phyloP scores from a whole-genome alignment of 1,284 basidiomycete species.

The Trametes sp. region DNA sequence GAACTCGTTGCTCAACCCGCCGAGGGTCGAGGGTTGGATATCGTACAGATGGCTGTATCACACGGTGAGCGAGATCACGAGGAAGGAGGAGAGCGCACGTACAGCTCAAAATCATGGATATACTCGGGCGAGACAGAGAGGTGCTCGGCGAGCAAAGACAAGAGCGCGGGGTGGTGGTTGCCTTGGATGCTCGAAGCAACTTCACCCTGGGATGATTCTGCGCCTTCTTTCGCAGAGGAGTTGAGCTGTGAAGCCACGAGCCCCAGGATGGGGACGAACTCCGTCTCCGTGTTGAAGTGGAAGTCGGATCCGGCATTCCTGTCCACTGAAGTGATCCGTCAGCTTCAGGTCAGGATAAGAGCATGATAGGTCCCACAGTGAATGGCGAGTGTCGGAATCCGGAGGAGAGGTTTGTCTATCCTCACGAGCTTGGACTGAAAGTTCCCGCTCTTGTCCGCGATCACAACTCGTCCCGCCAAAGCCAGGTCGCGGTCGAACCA shows the following conservation, averaged over 20 bases:
- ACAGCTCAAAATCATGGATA: constrained; percentile 98
- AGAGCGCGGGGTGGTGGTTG: constrained; percentile 87
- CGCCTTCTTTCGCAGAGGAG: constrained; percentile 36
- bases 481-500: constrained; percentile 90
- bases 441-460: constrained; percentile 60
- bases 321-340: constrained; percentile 65
- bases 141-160: constrained; percentile 82
- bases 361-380: constrained; percentile 58
- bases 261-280: constrained; percentile 87
- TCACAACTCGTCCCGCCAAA: constrained; percentile 88
- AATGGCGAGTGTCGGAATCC: constrained; percentile 89
- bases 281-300: constrained; percentile 90
- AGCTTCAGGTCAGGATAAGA: background rate
- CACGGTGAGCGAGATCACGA: background rate
- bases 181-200: constrained; percentile 66
- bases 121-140: constrained; percentile 80
- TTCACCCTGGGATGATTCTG: constrained; percentile 33
- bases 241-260: constrained; percentile 76
- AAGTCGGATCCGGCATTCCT: constrained; percentile 77
- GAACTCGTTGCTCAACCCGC: constrained; percentile 93
- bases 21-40: constrained; percentile 87
- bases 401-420: constrained; percentile 85
- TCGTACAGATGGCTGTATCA: constrained; percentile 79
- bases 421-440: constrained; percentile 88
- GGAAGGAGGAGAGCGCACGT: constrained; percentile 19